These are phyloP conservation scores for Curvularia lunata DNA, from an alignment of 2,329 filamentous ascomycete species.

Conservation along the genomic window DNA sequence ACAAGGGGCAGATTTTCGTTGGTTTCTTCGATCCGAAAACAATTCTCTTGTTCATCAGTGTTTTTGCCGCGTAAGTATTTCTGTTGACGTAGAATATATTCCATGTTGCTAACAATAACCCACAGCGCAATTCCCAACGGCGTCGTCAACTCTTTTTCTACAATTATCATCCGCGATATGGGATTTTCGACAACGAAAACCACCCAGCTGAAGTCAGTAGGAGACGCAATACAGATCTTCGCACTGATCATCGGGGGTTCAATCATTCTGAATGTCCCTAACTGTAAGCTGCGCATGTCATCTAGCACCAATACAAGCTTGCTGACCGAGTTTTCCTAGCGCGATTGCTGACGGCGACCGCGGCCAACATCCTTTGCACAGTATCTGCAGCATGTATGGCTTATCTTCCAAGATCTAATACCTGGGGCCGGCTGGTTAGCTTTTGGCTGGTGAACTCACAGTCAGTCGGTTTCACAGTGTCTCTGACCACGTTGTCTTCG, in stretches of 20 bases:
- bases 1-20: constrained; percentile 53
- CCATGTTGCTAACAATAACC: background rate
- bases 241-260: constrained; percentile 46
- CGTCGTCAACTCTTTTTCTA: constrained; percentile 61
- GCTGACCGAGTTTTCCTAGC: constrained; percentile 12
- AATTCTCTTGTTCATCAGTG: constrained; percentile 45
- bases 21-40: constrained; percentile 54
- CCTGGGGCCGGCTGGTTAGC: constrained; percentile 41
- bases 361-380: constrained; percentile 41
- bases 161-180: constrained; percentile 66
- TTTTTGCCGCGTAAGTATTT: constrained; percentile 56
- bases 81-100: background rate
- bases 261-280: constrained; percentile 36
- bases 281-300: constrained; percentile 21
- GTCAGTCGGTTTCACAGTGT: constrained; percentile 47
- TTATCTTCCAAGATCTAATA: constrained; percentile 23
- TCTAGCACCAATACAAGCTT: background rate
- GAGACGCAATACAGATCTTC: constrained; percentile 55
- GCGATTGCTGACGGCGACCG: constrained; percentile 27
- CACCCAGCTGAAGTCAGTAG: constrained; percentile 68
- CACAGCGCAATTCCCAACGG: constrained; percentile 57
- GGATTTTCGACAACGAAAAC: constrained; percentile 88
- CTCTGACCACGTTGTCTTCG: constrained; percentile 48
- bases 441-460: constrained; percentile 53
- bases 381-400: constrained; percentile 29